Evolutionary conservation across 2,329 filamentous ascomycete genomes (phyloP).

Genomic region (Talaromyces sp.): DNA sequence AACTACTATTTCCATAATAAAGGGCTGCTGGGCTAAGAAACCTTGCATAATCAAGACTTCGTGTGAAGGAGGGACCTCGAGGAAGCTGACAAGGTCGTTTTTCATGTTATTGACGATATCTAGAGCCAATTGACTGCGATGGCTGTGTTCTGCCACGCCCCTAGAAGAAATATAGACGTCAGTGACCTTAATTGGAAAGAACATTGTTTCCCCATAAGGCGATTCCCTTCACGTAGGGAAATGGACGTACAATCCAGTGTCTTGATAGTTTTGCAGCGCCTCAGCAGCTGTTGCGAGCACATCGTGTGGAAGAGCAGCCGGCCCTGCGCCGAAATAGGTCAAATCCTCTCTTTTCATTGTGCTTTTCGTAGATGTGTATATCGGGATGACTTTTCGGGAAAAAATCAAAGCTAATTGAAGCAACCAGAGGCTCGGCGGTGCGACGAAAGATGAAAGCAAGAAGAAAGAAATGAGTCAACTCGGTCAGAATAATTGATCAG

Average conservation of each 20-base stretch:
- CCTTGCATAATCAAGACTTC: constrained; percentile 76
- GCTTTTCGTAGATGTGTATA: neutral
- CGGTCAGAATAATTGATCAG: neutral
- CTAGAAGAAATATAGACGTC: neutral
- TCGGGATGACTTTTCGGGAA: neutral
- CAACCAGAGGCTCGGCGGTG: neutral
- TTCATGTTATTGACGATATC: constrained; percentile 77
- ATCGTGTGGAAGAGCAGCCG: constrained; percentile 74
- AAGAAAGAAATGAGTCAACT: neutral
- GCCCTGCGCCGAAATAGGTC: constrained; percentile 85
- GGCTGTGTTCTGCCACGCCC: constrained; percentile 83
- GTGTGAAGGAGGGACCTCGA: constrained; percentile 81
- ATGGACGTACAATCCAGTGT: constrained; percentile 57
- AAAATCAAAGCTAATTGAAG: neutral
- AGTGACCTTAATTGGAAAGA: neutral
- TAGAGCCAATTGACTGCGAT: constrained; percentile 73
- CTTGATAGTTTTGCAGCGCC: constrained; percentile 75
- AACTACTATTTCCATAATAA: constrained; percentile 38
- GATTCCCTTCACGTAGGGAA: neutral
- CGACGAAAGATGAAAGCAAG: neutral
- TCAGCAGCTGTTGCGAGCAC: constrained; percentile 72
- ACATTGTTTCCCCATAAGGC: neutral
- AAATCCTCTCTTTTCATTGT: constrained; percentile 57
- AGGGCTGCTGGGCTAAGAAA: constrained; percentile 34
- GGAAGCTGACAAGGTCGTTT: constrained; percentile 63